Evolutionary conservation across 345 rosid species (phyloP).

Genomic region (Theobroma cacao): DNA sequence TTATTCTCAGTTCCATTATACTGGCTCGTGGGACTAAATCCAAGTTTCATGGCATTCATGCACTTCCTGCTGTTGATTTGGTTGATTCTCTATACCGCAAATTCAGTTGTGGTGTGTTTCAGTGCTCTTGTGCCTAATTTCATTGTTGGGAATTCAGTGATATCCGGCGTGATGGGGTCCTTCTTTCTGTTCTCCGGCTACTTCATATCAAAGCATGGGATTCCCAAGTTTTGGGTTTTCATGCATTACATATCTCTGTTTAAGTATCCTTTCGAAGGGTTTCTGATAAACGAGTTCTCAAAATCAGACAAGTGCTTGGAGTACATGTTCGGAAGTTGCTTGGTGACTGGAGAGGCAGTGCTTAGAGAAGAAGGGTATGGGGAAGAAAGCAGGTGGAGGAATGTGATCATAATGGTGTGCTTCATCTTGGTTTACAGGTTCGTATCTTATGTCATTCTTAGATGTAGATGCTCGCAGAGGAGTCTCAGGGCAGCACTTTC

Average conservation of each 20-base stretch:
- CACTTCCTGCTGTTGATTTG: conserved; percentile 81
- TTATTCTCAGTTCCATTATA: conserved; percentile 73
- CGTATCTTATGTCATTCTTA: conserved; percentile 70
- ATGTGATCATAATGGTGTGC: conserved; percentile 68
- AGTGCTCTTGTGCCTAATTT: conserved; percentile 90
- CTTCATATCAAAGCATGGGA: conserved; percentile 78
- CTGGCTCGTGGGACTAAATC: conserved; percentile 85
- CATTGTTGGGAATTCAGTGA: conserved; percentile 87
- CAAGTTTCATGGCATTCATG: conserved; percentile 58
- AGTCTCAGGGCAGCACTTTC: conserved; percentile 31
- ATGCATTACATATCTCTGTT: conserved; percentile 90
- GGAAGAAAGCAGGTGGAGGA: conserved; percentile 72
- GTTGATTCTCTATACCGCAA: conserved; percentile 92
- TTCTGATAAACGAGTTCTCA: conserved; percentile 90
- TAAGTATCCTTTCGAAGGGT: conserved; percentile 96
- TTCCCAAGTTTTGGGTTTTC: conserved; percentile 88
- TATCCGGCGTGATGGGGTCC: conserved; percentile 94
- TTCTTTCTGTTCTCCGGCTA: conserved; percentile 95
- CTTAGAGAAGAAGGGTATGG: conserved; percentile 75
- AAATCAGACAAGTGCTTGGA: conserved; percentile 70
- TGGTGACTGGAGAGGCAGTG: conserved; percentile 63
- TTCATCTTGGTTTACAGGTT: conserved; percentile 80
- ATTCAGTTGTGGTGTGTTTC: conserved; percentile 91
- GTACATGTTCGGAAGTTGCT: conserved; percentile 60
- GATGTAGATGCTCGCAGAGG: conserved; percentile 66